phyloP scores from a whole-genome alignment of 1,139 yeast genomes.

The Blastobotrys petasosporus region DNA sequence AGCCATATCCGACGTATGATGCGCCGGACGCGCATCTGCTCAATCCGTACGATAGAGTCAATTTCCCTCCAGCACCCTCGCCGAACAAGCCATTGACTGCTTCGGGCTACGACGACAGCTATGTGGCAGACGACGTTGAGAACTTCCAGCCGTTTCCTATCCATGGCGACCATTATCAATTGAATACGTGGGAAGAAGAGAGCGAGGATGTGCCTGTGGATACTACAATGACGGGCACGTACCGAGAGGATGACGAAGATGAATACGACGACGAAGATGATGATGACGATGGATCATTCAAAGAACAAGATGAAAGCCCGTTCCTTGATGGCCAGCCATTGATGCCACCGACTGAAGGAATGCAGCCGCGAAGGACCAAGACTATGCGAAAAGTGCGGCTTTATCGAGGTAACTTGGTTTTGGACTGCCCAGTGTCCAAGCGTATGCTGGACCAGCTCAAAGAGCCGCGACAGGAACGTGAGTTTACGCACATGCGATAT shows the following conservation, averaged over 20 bases:
- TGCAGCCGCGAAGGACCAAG: conserved; percentile 30
- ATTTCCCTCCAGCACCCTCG: not conserved
- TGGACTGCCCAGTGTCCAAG: conserved; percentile 72
- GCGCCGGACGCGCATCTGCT: conserved; percentile 11
- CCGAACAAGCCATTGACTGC: not conserved
- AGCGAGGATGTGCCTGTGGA: conserved; percentile 18
- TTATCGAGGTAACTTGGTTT: conserved; percentile 66
- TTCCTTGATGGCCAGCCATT: conserved; percentile 15
- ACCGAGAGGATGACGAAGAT: conserved; percentile 23
- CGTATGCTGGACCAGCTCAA: conserved; percentile 50
- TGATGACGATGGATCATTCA: conserved; percentile 15
- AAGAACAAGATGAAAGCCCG: conserved; percentile 18
- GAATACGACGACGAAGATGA: conserved; percentile 14
- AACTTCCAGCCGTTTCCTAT: conserved; percentile 34
- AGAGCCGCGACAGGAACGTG: conserved; percentile 46
- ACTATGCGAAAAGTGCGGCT: conserved; percentile 49
- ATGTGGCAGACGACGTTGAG: conserved; percentile 26
- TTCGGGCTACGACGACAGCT: conserved; percentile 15
- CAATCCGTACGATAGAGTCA: conserved; percentile 9
- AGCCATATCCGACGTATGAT: conserved; percentile 5
- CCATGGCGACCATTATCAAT: conserved; percentile 35
- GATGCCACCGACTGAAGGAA: conserved; percentile 23
- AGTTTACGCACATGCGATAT: conserved; percentile 71
- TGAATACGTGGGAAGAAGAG: conserved; percentile 35
- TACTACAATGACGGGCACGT: conserved; percentile 19